Conservation (phyloP, 768 basidiomycete species). For the Boletus rubroflammeus region DNA sequence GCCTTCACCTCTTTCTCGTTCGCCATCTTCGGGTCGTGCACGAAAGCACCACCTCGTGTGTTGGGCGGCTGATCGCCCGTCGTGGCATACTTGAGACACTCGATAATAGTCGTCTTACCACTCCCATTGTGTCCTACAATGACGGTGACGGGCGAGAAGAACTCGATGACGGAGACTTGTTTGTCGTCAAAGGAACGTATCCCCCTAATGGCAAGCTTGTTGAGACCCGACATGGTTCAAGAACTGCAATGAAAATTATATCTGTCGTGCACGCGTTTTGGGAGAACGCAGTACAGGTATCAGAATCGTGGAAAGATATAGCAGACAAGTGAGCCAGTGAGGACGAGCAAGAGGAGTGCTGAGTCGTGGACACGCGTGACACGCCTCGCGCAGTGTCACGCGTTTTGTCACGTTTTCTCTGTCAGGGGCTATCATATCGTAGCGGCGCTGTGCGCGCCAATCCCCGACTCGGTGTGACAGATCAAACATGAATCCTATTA, state of each 20-base stretch:
- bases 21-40: conserved; percentile 99
- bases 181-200: conserved; percentile 98
- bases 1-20: conserved; percentile 99
- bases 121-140: conserved; percentile 98
- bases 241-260: too few relatives aligned
- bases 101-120: conserved; percentile 98
- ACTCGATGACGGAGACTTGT: conserved; percentile 88
- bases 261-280: neutral
- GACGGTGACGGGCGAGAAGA: conserved; percentile 96
- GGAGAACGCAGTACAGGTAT: neutral
- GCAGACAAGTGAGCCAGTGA: neutral
- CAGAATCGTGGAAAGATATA: neutral
- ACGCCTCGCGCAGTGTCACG: neutral
- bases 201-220: conserved; percentile 91
- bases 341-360: neutral
- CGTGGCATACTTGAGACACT: conserved; percentile 98
- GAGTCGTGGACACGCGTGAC: neutral
- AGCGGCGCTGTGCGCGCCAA: too few relatives aligned
- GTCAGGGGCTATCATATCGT: neutral
- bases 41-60: conserved; percentile 95
- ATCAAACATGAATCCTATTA: too few relatives aligned
- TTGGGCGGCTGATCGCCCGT: conserved; percentile 98
- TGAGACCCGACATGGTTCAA: conserved; percentile 62
- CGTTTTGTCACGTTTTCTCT: neutral
- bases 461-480: too few relatives aligned